Base-by-base conservation (phyloP, 768 basidiomycete genomes). In the Boletus pseudo-olivaceus region DNA sequence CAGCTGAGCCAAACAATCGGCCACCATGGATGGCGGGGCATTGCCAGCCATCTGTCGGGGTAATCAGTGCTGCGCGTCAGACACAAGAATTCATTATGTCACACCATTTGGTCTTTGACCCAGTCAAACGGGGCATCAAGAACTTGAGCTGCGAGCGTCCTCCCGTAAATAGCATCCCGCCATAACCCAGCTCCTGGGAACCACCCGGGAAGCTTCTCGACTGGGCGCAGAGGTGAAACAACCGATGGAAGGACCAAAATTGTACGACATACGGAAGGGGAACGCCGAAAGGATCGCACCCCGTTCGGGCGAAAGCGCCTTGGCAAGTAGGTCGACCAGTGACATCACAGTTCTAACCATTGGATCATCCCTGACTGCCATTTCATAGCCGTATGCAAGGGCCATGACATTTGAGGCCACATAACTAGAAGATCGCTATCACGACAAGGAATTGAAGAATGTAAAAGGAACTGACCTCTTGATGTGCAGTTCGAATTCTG, bases 351-450 rank as follows among this genome's bases (percentile, higher is more conserved):
- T 53, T 27, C 26, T 49, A 17, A 67, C 57, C 48, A 68, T 59
- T 1, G 66, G 62, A 35, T 67, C 66, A n/a, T 64, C 53, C 20
- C 41, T 53, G 1, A 51, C 42, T 11, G 46, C 41, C 23, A 23
- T 56, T 42, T 67, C 64, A 29, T 68, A 67, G 7, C 67, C 66
- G 6, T 67, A 67, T 14, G 67, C 57, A 10, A 67, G 54, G 4
- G 52, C 62, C 67, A 67, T 61, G 30, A 66, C 47, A 30, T 58
- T 66, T 10, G 67, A 63, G 2, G 64, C 66, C 14, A 67, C 54
- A 30, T 54, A 68, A n/a, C 66, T 68, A 32, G 14, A 26, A 35
- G 6, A 9, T 6, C 0, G 12, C 4, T 2, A 19, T 58, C 32
- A 53, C 26, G 2, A n/a, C 3, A 11, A 35, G 15, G 5, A 11